Evolutionary conservation across 2,329 filamentous ascomycete genomes (phyloP).

Genomic region (Cercospora zeina): DNA sequence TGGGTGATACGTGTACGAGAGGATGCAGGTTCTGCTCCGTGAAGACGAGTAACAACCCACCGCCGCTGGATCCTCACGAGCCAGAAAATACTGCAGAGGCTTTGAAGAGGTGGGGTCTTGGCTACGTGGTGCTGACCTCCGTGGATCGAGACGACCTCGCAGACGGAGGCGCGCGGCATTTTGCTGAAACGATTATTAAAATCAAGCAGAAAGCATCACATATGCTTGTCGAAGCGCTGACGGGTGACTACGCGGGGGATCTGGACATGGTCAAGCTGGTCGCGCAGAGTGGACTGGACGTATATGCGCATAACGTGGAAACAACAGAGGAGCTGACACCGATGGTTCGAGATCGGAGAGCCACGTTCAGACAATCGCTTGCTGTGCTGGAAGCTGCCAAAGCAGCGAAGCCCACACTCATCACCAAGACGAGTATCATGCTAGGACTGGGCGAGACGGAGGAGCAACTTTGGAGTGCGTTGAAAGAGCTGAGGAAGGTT

Average conservation of each 20-base stretch:
- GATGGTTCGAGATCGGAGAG: constrained; percentile 82
- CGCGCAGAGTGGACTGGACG: constrained; percentile 84
- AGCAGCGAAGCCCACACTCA: constrained; percentile 70
- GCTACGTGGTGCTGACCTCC: constrained; percentile 90
- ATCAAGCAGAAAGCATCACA: constrained; percentile 75
- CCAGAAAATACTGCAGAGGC: constrained; percentile 96
- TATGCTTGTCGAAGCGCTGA: constrained; percentile 78
- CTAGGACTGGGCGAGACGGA: constrained; percentile 91
- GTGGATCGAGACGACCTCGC: constrained; percentile 91
- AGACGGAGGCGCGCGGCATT: constrained; percentile 86
- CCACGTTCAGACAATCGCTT: constrained; percentile 84
- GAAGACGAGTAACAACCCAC: constrained; percentile 75
- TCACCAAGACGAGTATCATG: constrained; percentile 99
- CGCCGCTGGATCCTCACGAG: constrained; percentile 90
- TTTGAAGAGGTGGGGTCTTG: constrained; percentile 85
- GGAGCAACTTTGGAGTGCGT: constrained; percentile 74
- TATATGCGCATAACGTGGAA: constrained; percentile 97
- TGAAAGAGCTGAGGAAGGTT: constrained; percentile 76
- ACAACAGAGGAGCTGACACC: constrained; percentile 90
- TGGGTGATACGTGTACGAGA: constrained; percentile 96
- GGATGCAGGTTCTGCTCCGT: constrained; percentile 97
- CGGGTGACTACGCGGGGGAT: constrained; percentile 84
- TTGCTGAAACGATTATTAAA: constrained; percentile 88
- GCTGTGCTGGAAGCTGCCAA: constrained; percentile 80
- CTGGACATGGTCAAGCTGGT: constrained; percentile 83